Evolutionary conservation across 805 yeast species (phyloP).

Genomic region (Starmerella vaccinii): DNA sequence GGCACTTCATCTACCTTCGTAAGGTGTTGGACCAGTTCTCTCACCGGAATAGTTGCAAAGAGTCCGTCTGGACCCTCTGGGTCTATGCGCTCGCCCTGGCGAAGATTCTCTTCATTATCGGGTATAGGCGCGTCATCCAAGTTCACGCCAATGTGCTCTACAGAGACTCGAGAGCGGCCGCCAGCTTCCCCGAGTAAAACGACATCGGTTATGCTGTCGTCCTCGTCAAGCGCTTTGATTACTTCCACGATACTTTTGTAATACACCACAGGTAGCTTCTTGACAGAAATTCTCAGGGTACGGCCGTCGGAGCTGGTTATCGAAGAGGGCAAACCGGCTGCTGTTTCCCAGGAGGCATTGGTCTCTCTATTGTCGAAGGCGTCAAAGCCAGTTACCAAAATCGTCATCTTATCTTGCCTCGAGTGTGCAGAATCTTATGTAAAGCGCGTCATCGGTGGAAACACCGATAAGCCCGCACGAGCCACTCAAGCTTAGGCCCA

Average conservation of each 20-base stretch:
- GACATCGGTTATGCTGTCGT: constrained; percentile 15
- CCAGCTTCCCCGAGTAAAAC: constrained; percentile 21
- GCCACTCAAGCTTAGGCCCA: too few species aligned
- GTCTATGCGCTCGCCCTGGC: constrained; percentile 3
- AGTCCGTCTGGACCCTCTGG: constrained; percentile 15
- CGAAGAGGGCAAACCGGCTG: constrained; percentile 9
- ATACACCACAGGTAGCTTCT: constrained; percentile 17
- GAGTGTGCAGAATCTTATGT: background rate
- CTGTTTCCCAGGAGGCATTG: constrained; percentile 22
- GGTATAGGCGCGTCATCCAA: constrained; percentile 15
- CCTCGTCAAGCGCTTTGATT: constrained; percentile 4
- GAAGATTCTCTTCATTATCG: constrained; percentile 16
- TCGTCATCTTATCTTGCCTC: constrained; percentile 5
- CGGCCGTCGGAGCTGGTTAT: background rate
- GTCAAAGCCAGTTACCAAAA: constrained; percentile 21
- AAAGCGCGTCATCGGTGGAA: background rate
- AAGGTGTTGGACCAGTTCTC: constrained; percentile 8
- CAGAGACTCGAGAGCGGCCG: constrained; percentile 11
- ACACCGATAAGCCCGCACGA: too few species aligned
- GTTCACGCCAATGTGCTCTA: constrained; percentile 22
- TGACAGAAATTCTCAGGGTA: background rate
- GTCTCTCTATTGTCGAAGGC: constrained; percentile 19
- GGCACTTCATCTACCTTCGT: constrained; percentile 6
- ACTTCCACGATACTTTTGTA: constrained; percentile 12
- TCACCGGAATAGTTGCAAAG: constrained; percentile 17